Conservation (phyloP, 345 rosid genomes). For the Linum lewisii region DNA sequence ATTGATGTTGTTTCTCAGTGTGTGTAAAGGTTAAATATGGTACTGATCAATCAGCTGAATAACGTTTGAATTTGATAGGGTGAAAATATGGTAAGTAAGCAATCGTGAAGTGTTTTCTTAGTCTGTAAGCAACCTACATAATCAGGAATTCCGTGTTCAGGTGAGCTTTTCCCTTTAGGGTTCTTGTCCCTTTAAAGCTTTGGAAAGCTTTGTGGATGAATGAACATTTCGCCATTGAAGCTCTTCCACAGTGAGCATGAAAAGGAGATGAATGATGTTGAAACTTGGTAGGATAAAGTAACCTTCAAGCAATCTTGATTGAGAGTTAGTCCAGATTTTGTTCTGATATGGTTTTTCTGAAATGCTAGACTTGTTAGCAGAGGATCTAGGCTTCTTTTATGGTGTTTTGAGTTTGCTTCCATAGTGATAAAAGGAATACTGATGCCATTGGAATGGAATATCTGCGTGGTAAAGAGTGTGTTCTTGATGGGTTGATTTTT, state of each 20-base stretch:
- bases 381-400: not conserved
- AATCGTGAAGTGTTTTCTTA: too few relatives aligned
- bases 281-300: not conserved
- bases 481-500: not conserved
- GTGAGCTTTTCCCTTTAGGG: not conserved
- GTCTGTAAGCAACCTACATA: too few relatives aligned
- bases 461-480: too few relatives aligned
- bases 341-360: not conserved
- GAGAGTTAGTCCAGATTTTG: not conserved
- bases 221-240: not conserved
- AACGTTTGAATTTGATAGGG: too few relatives aligned
- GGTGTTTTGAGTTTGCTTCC: not conserved
- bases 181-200: not conserved
- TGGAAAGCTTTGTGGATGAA: not conserved
- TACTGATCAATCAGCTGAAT: too few relatives aligned
- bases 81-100: too few relatives aligned
- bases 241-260: not conserved
- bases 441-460: not conserved
- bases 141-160: not conserved
- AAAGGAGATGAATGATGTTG: not conserved
- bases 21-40: too few relatives aligned
- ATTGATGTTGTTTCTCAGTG: too few relatives aligned
- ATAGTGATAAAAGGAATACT: too few relatives aligned
- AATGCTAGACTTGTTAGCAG: not conserved
- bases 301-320: too few relatives aligned